Conservation (phyloP, 371 early-diverging fungal genomes). For the Batkoa obscura region DNA sequence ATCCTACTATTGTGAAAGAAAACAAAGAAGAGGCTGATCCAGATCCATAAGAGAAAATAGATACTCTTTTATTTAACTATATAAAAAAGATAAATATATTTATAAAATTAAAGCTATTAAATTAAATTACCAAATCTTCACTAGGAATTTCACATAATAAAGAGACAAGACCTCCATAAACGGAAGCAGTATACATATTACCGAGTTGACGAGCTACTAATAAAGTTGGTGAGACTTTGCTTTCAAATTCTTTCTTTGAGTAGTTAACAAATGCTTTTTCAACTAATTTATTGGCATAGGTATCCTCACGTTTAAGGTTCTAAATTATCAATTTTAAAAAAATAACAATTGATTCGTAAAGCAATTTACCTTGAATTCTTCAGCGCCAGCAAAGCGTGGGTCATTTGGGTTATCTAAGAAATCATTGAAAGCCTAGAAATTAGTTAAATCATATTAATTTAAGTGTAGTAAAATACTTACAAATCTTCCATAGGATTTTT, state of each 20-base stretch:
- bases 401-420: constrained; percentile 58
- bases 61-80: constrained; percentile 56
- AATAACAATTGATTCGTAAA: background rate
- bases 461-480: constrained; percentile 10
- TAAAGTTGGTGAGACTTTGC: constrained; percentile 67
- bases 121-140: constrained; percentile 28
- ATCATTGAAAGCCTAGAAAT: constrained; percentile 46
- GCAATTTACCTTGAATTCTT: constrained; percentile 30
- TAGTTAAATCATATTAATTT: background rate
- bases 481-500: constrained; percentile 79
- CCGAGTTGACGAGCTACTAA: constrained; percentile 77
- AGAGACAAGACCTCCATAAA: constrained; percentile 77
- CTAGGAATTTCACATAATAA: constrained; percentile 52
- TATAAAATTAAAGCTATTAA: background rate
- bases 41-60: constrained; percentile 91
- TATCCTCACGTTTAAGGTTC: constrained; percentile 36
- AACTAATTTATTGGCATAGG: constrained; percentile 65
- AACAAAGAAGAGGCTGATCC: constrained; percentile 90
- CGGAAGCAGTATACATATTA: constrained; percentile 92
- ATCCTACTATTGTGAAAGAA: constrained; percentile 57
- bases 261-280: constrained; percentile 74
- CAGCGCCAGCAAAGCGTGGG: constrained; percentile 31
- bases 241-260: constrained; percentile 45
- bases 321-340: constrained; percentile 1
- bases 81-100: background rate